These are phyloP conservation scores for Lomentospora prolificans DNA, from an alignment of 2,329 filamentous ascomycete genomes.

Conservation along the genomic window DNA sequence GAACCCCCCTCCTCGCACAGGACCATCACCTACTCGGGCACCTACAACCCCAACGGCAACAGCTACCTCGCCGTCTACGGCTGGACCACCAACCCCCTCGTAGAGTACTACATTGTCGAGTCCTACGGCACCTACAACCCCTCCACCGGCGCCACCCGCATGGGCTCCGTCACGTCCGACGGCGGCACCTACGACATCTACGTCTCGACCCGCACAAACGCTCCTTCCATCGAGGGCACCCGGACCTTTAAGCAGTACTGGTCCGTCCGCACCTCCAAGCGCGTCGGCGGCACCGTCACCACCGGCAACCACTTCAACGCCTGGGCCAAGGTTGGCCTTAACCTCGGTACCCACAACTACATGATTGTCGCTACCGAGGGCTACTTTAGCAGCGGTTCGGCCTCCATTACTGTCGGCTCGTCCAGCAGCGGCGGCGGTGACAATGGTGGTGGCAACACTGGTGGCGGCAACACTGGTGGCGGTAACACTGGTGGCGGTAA, in stretches of 20 bases:
- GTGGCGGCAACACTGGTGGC: background rate
- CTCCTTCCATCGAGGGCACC: slow-evolving; percentile 37
- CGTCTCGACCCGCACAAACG: slow-evolving; percentile 26
- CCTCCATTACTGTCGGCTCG: slow-evolving; percentile 32
- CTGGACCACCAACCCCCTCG: slow-evolving; percentile 25
- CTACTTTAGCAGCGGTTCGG: slow-evolving; percentile 37
- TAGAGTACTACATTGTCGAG: slow-evolving; percentile 30
- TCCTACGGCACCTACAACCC: slow-evolving; percentile 27
- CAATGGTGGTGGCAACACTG: background rate
- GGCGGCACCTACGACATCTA: slow-evolving; percentile 28
- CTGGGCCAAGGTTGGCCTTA: slow-evolving; percentile 37
- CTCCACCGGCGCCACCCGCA: slow-evolving; percentile 20
- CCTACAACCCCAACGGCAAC: slow-evolving; percentile 23
- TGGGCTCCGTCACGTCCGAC: slow-evolving; percentile 26
- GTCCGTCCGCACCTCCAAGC: slow-evolving; percentile 39
- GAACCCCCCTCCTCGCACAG: no score
- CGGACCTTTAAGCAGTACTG: slow-evolving; percentile 43
- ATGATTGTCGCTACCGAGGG: slow-evolving; percentile 46
- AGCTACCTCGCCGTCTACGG: slow-evolving; percentile 28
- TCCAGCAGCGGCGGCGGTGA: background rate
- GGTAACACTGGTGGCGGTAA: background rate
- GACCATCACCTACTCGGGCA: slow-evolving; percentile 19
- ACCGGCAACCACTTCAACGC: slow-evolving; percentile 41
- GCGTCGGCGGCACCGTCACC: slow-evolving; percentile 39
- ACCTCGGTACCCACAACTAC: slow-evolving; percentile 39